Evolutionary conservation across 345 rosid species (phyloP), one percentile per base, ranked within the genome.

Genomic region (Hibiscus tridactylites): DNA sequence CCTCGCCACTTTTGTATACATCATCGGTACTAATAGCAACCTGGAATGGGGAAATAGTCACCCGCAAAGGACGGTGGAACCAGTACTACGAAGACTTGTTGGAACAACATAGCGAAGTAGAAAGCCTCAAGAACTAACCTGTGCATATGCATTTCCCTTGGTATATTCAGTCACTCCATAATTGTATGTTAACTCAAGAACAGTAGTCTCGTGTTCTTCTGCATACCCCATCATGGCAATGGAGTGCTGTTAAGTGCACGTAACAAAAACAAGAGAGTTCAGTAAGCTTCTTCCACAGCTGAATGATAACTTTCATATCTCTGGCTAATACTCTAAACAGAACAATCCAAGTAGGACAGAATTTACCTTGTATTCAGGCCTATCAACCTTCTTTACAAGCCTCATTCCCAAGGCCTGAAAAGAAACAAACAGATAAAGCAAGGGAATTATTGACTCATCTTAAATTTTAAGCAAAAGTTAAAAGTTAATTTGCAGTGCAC

Each of bases 1-100:
- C 97, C 83, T 90, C 97, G 8, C 79, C 99, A 80, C 99, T 95
- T 68, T 89, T 90, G 91, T 90, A 92, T 73, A 92, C 99, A 82
- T 92, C 97, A 82, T 90, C 85, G 3, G 99, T 95, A 69, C 97
- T 52, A 65, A 95, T 83, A 47, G 97, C 96, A 65, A 94, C 73
- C 97, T 91, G 77, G 68, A 58, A 75, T 46, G 1, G 3, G 46
- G 31, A 64, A 11, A 65, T 16, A 70, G 47, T 11, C 15, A 75
- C 60, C 17, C 66, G 11, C 46, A 42, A 60, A 58, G 5, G 10
- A 17, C 7, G 24, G 9, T 1, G 37, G 17, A 59, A 59, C 12
- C 63, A 5, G n/a, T 28, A 26, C n/a, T 26, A 28, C 35, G 13
- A 9, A 28, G 61, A 16, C 39, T 67, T 35, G 47, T 29, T 1